Evolutionary conservation across 1,139 yeast genomes (phyloP).

Genomic region (Yamadazyma atmosphaerica): DNA sequence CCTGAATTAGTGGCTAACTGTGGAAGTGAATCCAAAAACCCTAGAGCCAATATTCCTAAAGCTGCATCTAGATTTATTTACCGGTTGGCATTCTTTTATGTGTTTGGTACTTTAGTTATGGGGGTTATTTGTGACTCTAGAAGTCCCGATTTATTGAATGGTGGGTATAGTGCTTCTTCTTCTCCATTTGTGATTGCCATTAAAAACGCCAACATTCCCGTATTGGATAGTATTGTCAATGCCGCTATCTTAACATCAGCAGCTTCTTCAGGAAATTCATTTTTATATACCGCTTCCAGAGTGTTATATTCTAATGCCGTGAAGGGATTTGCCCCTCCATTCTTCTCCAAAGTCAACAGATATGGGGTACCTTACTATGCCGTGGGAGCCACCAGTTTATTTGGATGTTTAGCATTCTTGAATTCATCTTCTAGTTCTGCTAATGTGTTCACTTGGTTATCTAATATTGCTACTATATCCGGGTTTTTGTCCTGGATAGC

Average conservation of each 20-base stretch:
- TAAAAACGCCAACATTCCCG: constrained; percentile 60
- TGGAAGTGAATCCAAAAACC: constrained; percentile 45
- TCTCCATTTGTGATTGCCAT: constrained; percentile 52
- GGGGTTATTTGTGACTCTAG: constrained; percentile 45
- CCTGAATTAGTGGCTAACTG: constrained; percentile 42
- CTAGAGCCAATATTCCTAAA: constrained; percentile 46
- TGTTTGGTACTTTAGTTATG: constrained; percentile 45
- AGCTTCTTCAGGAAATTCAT: constrained; percentile 73
- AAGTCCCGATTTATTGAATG: constrained; percentile 33
- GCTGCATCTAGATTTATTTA: constrained; percentile 49
- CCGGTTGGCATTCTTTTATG: constrained; percentile 49
- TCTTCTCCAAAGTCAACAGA: constrained; percentile 57
- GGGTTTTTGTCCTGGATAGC: constrained; percentile 71
- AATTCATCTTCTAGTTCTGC: constrained; percentile 55
- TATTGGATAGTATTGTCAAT: constrained; percentile 64
- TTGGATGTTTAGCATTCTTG: constrained; percentile 60
- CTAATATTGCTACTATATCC: constrained; percentile 68
- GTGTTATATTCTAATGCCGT: constrained; percentile 62
- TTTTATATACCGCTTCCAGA: constrained; percentile 70
- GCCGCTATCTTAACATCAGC: constrained; percentile 69
- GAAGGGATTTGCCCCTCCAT: constrained; percentile 62
- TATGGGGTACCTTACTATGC: constrained; percentile 65
- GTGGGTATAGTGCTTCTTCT: constrained; percentile 43
- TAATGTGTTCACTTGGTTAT: constrained; percentile 63
- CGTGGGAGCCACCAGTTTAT: constrained; percentile 29